Percentiles rank a stretch among this genome's conserved stretches.
Evolutionary conservation across 345 rosid species (phyloP).

Genomic region (Hibiscus trionum): DNA sequence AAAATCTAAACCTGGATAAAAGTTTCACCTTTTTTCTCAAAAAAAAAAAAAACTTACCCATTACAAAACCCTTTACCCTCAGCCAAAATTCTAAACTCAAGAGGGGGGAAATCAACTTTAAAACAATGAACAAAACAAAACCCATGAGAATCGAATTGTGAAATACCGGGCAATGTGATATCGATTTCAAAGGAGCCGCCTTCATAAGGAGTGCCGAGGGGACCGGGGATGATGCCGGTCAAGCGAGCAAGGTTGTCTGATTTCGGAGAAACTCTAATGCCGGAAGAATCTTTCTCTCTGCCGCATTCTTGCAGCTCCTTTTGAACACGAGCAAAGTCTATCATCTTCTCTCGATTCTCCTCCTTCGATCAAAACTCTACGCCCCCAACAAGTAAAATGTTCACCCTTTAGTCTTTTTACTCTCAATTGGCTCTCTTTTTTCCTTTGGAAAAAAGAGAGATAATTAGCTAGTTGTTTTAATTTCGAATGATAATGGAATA

Average conservation of each 20-base stretch:
- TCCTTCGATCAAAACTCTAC: conserved; percentile 1
- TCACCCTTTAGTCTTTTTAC: background rate
- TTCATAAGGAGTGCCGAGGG: conserved; percentile 82
- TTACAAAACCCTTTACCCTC: background rate
- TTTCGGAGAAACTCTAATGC: conserved; percentile 65
- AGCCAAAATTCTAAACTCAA: background rate
- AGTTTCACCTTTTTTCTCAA: background rate
- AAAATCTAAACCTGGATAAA: background rate
- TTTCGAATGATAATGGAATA: no score
- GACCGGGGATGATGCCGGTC: conserved; percentile 82
- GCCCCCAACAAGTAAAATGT: background rate
- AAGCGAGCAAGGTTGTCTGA: conserved; percentile 67
- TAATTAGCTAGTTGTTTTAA: background rate
- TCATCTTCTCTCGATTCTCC: conserved; percentile 2
- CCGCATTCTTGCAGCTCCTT: conserved; percentile 7
- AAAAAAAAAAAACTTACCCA: background rate
- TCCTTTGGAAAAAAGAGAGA: background rate
- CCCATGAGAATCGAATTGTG: background rate
- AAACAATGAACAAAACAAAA: background rate
- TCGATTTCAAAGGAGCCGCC: conserved; percentile 88
- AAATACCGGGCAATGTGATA: conserved; percentile 26
- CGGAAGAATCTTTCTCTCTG: conserved; percentile 37
- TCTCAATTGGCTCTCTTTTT: background rate
- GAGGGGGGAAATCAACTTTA: background rate
- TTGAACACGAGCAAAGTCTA: conserved; percentile 6